These are phyloP conservation scores for Phytophthora kernoviae DNA, from an alignment of 352 stramenopile species.

Conservation along the genomic window DNA sequence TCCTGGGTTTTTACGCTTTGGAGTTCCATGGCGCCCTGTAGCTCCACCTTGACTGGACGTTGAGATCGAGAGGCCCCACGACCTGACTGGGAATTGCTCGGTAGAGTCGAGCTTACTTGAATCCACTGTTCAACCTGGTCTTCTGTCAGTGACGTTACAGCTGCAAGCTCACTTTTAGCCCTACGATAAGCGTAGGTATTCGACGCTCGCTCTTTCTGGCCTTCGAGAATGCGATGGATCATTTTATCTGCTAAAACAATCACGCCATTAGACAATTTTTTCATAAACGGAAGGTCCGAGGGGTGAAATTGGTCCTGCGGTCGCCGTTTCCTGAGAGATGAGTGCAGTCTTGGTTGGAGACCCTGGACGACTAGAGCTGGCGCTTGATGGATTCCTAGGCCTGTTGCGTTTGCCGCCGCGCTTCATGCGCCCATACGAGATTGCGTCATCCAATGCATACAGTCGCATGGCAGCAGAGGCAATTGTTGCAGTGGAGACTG, in stretches of 20 bases:
- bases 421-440: conserved; percentile 74
- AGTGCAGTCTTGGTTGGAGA: conserved; percentile 38
- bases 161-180: conserved; percentile 56
- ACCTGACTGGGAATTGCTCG: conserved; percentile 9
- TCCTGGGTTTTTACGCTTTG: conserved; percentile 55
- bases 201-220: conserved; percentile 59
- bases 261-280: conserved; percentile 36
- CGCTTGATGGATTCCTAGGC: conserved; percentile 32
- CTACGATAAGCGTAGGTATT: conserved; percentile 52
- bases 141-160: conserved; percentile 63
- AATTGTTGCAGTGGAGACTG: conserved; percentile 64
- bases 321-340: conserved; percentile 30
- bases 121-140: conserved; percentile 76
- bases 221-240: conserved; percentile 54
- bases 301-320: conserved; percentile 33
- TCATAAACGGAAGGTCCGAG: conserved; percentile 59
- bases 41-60: conserved; percentile 19
- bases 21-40: conserved; percentile 47
- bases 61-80: background rate
- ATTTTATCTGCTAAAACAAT: conserved; percentile 50
- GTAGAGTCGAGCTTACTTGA: conserved; percentile 36
- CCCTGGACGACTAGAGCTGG: conserved; percentile 30
- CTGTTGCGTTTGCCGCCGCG: conserved; percentile 54
- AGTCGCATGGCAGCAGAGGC: conserved; percentile 76
- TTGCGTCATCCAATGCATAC: conserved; percentile 77